phyloP scores from a whole-genome alignment of 2,329 filamentous ascomycete species.

The Graphilbum sp. region DNA sequence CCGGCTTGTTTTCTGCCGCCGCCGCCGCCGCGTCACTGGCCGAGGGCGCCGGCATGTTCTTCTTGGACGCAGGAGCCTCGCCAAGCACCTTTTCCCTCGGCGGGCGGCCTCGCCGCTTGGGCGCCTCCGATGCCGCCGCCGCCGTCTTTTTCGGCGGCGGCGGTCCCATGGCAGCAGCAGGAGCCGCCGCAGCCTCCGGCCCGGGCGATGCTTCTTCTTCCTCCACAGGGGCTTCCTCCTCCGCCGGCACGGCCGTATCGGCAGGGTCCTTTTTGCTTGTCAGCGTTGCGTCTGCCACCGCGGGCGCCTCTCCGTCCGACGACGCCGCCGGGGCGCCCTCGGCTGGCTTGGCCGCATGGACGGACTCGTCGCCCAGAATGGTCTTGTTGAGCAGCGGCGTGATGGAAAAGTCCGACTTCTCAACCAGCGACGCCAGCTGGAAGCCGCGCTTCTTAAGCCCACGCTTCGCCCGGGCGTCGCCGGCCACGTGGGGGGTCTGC shows the following conservation, averaged over 20 bases:
- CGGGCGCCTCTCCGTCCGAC: too few relatives aligned
- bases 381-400: constrained; percentile 77
- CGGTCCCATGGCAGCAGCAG: background rate
- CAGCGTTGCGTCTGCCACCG: too few relatives aligned
- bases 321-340: too few relatives aligned
- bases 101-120: constrained; percentile 27
- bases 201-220: background rate
- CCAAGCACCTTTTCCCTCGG: constrained; percentile 26
- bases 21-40: constrained; percentile 15
- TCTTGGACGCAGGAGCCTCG: constrained; percentile 28
- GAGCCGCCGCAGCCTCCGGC: background rate
- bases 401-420: constrained; percentile 87
- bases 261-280: background rate
- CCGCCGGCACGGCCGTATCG: constrained; percentile 2
- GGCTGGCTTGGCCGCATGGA: constrained; percentile 1
- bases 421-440: constrained; percentile 48
- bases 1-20: constrained; percentile 17
- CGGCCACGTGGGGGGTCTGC: constrained; percentile 21
- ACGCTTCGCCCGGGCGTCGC: constrained; percentile 17
- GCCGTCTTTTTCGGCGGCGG: background rate
- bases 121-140: background rate
- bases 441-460: constrained; percentile 38
- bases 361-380: constrained; percentile 28
- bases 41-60: too few relatives aligned
- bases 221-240: background rate